phyloP scores from a whole-genome alignment of 2,329 filamentous ascomycete species.

The Penicillium sp. region DNA sequence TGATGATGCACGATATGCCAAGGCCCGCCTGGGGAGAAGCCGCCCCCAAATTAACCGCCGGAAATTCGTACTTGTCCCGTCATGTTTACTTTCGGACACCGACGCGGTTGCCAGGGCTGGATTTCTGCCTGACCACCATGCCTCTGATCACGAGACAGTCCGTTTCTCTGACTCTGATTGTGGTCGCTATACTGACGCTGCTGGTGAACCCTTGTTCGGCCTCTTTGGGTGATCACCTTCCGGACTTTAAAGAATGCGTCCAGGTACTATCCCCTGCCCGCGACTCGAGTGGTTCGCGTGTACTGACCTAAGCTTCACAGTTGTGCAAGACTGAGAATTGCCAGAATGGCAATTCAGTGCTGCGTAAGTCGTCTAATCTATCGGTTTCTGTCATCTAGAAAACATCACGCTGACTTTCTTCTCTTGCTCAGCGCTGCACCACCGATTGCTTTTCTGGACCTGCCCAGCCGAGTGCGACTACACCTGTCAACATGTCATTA shows the following conservation, averaged over 20 bases:
- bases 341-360: slow-evolving; percentile 55
- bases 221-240: slow-evolving; percentile 75
- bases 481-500: slow-evolving; percentile 91
- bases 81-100: slow-evolving; percentile 9
- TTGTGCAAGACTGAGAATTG: slow-evolving; percentile 79
- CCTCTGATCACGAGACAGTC: slow-evolving; percentile 15
- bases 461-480: slow-evolving; percentile 96
- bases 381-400: slow-evolving; percentile 1
- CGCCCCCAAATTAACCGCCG: slow-evolving; percentile 12
- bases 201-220: slow-evolving; percentile 48
- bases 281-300: not conserved
- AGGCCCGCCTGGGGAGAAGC: slow-evolving; percentile 14
- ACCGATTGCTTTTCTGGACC: slow-evolving; percentile 82
- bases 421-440: slow-evolving; percentile 63
- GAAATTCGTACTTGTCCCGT: not conserved
- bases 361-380: slow-evolving; percentile 56
- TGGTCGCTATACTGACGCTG: slow-evolving; percentile 28
- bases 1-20: slow-evolving; percentile 8
- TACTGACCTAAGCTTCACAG: slow-evolving; percentile 43
- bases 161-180: slow-evolving; percentile 22
- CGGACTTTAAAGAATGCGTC: slow-evolving; percentile 82
- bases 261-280: slow-evolving; percentile 51
- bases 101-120: slow-evolving; percentile 14
- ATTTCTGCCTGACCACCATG: slow-evolving; percentile 23
- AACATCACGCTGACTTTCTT: slow-evolving; percentile 4